Base-by-base conservation (phyloP, 331 rosid genomes). In the Stylosanthes scabra region DNA sequence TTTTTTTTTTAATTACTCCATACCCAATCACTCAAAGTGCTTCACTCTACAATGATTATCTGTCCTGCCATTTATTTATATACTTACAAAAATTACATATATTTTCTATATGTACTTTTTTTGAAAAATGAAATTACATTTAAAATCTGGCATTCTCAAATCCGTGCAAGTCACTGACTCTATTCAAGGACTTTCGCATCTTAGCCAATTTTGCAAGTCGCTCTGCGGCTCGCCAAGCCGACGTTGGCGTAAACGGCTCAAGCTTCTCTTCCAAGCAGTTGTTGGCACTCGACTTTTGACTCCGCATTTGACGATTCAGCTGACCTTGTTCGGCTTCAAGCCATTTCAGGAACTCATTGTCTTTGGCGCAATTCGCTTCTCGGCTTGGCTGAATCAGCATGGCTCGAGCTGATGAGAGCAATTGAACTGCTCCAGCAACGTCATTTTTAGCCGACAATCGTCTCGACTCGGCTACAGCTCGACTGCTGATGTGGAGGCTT, bases 141-240 rank as follows among this genome's bases (percentile, higher is more conserved):
- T 90, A 93, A 80, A 93, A 93, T 86, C 98, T 78, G 66, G 98
- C 98, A 70, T 89, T 88, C 74, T 93, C 98, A 66, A 93, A 93
- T 72, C 98, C 98, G 83, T 93, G 97, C 63, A 93, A 68, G 40
- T 93, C 98, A 79, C 98, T 86, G 55, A 93, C 98, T 89, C 89
- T 86, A 71, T 89, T 93, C 97, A 88, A 83, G 0, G 97, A 91
- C 96, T 93, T 93, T 79, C 89, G 89, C 91, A 89, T 83, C 6
- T 86, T 93, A 9, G 97, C 98, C 14, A 93, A 93, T 75, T 91
- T 91, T 75, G 98, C 98, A 67, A 93, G 57, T 63, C 87, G 89
- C 77, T 91, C 96, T 0, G 98, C 98, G n/a, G 91, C 91, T 69
- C 91, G 73, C 98, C 98, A 93, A 82, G 98, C 97, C 55, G 96